Percentiles rank a stretch among this genome's conserved stretches.
phyloP scores from a whole-genome alignment of 306 rosid genomes.

The Acacia melanoxylon region DNA sequence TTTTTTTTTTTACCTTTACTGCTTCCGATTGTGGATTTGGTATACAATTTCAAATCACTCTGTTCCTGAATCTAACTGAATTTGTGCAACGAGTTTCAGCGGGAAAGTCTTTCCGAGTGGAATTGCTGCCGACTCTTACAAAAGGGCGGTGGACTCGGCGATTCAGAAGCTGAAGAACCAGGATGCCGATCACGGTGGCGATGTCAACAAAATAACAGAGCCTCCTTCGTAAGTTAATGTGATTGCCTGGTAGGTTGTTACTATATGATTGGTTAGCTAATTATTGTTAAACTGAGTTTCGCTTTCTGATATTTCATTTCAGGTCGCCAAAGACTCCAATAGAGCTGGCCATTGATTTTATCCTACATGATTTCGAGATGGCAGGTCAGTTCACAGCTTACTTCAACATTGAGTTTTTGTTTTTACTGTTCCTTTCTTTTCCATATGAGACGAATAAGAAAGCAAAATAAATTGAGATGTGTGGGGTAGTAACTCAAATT shows the following conservation, averaged over 20 bases:
- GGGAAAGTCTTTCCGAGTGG: conserved; percentile 87
- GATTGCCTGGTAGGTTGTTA: neutral
- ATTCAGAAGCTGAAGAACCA: conserved; percentile 60
- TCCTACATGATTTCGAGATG: conserved; percentile 96
- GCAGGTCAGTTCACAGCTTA: conserved; percentile 59
- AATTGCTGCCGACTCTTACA: conserved; percentile 81
- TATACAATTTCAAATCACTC: neutral
- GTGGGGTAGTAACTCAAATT: neutral
- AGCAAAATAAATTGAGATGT: neutral
- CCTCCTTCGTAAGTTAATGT: conserved; percentile 50
- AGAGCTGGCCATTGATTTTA: conserved; percentile 87
- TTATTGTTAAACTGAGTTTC: conserved; percentile 7
- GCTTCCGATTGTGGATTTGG: neutral
- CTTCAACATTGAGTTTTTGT: neutral
- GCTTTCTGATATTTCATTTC: conserved; percentile 11
- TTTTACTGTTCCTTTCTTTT: conserved; percentile 18
- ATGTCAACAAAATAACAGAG: conserved; percentile 42
- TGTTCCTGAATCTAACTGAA: conserved; percentile 9
- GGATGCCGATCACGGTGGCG: conserved; percentile 43
- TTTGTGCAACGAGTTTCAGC: conserved; percentile 40
- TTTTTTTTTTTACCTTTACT: neutral
- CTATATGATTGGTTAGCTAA: neutral
- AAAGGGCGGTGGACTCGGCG: conserved; percentile 89
- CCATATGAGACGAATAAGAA: neutral
- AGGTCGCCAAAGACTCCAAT: conserved; percentile 74